phyloP scores from a whole-genome alignment of 768 basidiomycete genomes.

The Naganishia onofrii region DNA sequence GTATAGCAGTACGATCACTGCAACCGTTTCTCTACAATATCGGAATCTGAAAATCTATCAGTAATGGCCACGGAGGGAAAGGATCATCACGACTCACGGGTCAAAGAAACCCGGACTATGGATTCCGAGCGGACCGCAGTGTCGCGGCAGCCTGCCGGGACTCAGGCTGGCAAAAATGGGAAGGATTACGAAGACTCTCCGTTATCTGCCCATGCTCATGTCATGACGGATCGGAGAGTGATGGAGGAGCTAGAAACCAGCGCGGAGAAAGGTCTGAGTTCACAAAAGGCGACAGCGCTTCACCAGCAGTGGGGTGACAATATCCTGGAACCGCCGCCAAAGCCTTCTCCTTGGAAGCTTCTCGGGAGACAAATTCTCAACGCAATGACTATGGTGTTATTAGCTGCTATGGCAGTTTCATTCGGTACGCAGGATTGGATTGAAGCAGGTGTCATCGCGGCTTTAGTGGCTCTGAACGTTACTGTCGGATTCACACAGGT shows the following conservation, averaged over 20 bases:
- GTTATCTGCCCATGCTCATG: constrained; percentile 17
- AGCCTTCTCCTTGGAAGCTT: constrained; percentile 28
- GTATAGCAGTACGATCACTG: background rate
- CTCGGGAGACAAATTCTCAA: constrained; percentile 30
- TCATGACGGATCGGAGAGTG: constrained; percentile 25
- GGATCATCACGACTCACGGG: constrained; percentile 9
- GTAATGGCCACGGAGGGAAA: constrained; percentile 4
- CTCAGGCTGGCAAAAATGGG: background rate
- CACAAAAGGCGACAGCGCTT: constrained; percentile 6
- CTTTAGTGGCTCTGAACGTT: constrained; percentile 51
- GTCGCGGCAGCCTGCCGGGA: background rate
- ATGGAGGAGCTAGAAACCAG: constrained; percentile 23
- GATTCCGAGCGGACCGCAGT: constrained; percentile 18
- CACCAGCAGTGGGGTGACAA: constrained; percentile 30
- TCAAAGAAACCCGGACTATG: constrained; percentile 10
- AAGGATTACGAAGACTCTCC: constrained; percentile 12
- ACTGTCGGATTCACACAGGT: constrained; percentile 47
- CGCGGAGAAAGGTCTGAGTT: constrained; percentile 23
- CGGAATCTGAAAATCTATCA: background rate
- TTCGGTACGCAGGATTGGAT: constrained; percentile 62
- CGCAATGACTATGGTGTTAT: constrained; percentile 36
- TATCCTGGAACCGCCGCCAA: constrained; percentile 29
- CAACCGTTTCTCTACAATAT: no score
- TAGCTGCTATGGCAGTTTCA: constrained; percentile 57
- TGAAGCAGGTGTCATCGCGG: constrained; percentile 56